A percentile compares a stretch with the other conserved stretches of the same genome.
Evolutionary conservation across 2,329 filamentous ascomycete species (phyloP).

Genomic region (Alternaria arborescens): DNA sequence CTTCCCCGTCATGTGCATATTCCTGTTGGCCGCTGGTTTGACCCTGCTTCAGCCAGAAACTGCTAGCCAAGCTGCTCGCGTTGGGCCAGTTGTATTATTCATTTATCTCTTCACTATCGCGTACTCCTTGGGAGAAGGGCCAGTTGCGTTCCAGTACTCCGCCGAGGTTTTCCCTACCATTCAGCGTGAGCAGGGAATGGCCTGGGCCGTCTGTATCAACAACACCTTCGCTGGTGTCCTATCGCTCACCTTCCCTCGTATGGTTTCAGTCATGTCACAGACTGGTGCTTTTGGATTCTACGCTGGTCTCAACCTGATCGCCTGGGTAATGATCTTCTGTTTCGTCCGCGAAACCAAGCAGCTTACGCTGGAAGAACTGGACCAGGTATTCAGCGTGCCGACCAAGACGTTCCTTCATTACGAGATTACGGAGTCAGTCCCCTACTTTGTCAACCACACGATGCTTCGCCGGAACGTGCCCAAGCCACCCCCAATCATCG

Average conservation of each 20-base stretch:
- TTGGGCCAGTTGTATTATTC: slow-evolving; percentile 49
- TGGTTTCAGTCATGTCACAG: slow-evolving; percentile 50
- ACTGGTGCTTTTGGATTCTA: slow-evolving; percentile 54
- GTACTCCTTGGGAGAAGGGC: slow-evolving; percentile 51
- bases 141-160: slow-evolving; percentile 61
- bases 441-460: slow-evolving; percentile 55
- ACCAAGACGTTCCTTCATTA: slow-evolving; percentile 50
- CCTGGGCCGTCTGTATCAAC: slow-evolving; percentile 53
- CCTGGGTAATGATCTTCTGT: slow-evolving; percentile 52
- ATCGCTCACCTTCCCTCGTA: slow-evolving; percentile 50
- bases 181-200: slow-evolving; percentile 53
- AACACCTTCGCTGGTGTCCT: slow-evolving; percentile 55
- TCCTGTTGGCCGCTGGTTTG: slow-evolving; percentile 47
- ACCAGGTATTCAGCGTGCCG: slow-evolving; percentile 49
- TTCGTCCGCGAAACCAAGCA: slow-evolving; percentile 53
- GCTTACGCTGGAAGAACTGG: slow-evolving; percentile 51
- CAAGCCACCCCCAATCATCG: slow-evolving; percentile 53
- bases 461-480: slow-evolving; percentile 49
- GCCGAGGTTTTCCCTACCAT: slow-evolving; percentile 52
- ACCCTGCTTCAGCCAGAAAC: slow-evolving; percentile 41
- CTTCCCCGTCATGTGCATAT: slow-evolving; percentile 50
- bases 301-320: slow-evolving; percentile 52
- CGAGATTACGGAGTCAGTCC: slow-evolving; percentile 51
- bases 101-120: slow-evolving; percentile 32
- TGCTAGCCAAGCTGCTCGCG: slow-evolving; percentile 27